Conservation (phyloP, 2,329 filamentous ascomycete genomes). For the Monilinia laxa region DNA sequence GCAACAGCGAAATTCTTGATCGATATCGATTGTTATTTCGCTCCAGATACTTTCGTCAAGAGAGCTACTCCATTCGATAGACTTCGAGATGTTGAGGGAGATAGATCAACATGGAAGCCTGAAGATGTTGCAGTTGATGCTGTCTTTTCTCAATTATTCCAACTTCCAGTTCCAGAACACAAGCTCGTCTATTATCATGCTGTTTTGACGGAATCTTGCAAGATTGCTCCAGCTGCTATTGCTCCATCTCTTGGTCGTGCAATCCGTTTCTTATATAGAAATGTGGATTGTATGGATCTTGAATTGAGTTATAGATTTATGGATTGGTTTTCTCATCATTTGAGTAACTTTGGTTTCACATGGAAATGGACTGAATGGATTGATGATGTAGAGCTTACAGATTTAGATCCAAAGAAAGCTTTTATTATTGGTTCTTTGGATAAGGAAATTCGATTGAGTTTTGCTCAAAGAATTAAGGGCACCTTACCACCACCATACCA, state of each 20-base stretch:
- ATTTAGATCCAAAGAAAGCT: slow-evolving; percentile 83
- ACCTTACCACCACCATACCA: slow-evolving; percentile 86
- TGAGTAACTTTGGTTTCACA: slow-evolving; percentile 98
- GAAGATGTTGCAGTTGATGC: slow-evolving; percentile 98
- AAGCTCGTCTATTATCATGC: slow-evolving; percentile 97
- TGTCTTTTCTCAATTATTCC: slow-evolving; percentile 92
- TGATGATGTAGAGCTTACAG: slow-evolving; percentile 75
- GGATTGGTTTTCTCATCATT: slow-evolving; percentile 96
- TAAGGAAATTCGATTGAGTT: slow-evolving; percentile 95
- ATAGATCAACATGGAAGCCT: slow-evolving; percentile 85
- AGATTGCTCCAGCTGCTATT: slow-evolving; percentile 93
- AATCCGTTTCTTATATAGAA: slow-evolving; percentile 87
- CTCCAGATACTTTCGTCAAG: slow-evolving; percentile 86
- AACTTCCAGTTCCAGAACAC: slow-evolving; percentile 82
- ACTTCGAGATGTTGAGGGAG: slow-evolving; percentile 65
- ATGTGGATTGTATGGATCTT: slow-evolving; percentile 77
- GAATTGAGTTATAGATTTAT: slow-evolving; percentile 85
- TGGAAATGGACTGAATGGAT: slow-evolving; percentile 99
- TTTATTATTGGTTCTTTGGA: slow-evolving; percentile 90
- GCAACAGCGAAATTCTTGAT: slow-evolving; percentile 85
- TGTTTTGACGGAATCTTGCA: slow-evolving; percentile 91
- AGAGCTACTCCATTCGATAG: slow-evolving; percentile 91
- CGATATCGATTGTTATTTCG: slow-evolving; percentile 92
- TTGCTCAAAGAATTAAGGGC: slow-evolving; percentile 92
- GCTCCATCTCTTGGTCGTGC: slow-evolving; percentile 90